Base-by-base conservation (phyloP, 1,139 yeast genomes). In the Kodamaea alishanica region DNA sequence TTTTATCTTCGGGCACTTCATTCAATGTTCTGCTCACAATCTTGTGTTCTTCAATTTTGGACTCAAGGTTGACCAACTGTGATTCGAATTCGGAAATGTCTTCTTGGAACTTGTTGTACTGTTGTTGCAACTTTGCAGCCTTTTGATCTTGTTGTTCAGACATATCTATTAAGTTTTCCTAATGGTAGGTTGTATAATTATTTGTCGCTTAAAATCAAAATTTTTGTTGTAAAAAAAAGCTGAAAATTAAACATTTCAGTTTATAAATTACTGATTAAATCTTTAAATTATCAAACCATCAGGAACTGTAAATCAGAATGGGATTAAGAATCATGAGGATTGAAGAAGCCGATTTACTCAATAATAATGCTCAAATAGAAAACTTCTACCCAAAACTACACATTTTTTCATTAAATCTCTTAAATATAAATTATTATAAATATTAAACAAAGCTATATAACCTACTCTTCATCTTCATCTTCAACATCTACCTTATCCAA, bases 71-170 rank as follows among this genome's bases (percentile, higher is more conserved):
- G 11, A 73, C 64, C 15, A 81, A 61, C 51, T 81, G 83, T 9
- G 75, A 64, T 48, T 76, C 81, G 40, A 82, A 60, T 32, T 77
- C 77, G 28, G 79, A 71, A 37, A 83, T 67, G 5, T 75, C 70
- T 42, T 77, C 78, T 54, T 84, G 88, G 55, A 73, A 82, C 43
- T 67, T 63, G 56, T 83, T 83, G 58, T 81, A 81, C 55, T 76
- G 79, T 33, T 61, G 58, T 61, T 81, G 87, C 41, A 81, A 71
- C 41, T 60, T 70, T 55, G 69, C 73, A 8, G 75, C 73, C 43
- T 69, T 67, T 39, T 63, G 65, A n/a, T n/a, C n/a, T n/a, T n/a
- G n/a, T n/a, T n/a, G n/a, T 50, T 70, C 73, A 24, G 44, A 41
- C 44, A 41, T 41, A n/a, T n/a, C n/a, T n/a, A n/a, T n/a, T n/a